Evolutionary conservation across 768 basidiomycete species (phyloP).

Genomic region (Tulasnella sp.): DNA sequence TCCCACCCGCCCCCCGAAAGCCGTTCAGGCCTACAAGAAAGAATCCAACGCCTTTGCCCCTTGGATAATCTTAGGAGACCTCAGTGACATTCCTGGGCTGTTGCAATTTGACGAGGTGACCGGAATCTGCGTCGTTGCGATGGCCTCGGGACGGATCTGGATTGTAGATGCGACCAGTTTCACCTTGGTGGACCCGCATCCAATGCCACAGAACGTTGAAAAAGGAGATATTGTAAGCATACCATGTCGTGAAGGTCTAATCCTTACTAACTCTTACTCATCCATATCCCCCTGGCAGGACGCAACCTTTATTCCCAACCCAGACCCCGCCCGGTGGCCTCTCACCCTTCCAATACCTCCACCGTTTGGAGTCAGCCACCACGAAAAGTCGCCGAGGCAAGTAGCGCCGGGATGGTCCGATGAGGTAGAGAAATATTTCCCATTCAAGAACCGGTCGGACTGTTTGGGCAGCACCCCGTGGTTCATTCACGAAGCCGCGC

Average conservation of each 20-base stretch:
- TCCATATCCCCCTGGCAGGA: not conserved
- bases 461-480: too few relatives aligned
- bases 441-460: not conserved
- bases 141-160: not conserved
- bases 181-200: not conserved
- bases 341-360: not conserved
- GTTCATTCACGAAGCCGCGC: too few relatives aligned
- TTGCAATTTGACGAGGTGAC: not conserved
- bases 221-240: not conserved
- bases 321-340: not conserved
- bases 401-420: not conserved
- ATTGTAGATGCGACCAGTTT: not conserved
- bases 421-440: not conserved
- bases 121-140: not conserved
- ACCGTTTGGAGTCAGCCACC: not conserved
- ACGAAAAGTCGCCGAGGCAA: not conserved
- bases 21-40: not conserved
- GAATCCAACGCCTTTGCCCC: not conserved
- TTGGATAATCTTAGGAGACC: not conserved
- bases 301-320: not conserved
- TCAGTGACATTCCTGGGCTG: not conserved
- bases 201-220: not conserved
- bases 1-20: not conserved
- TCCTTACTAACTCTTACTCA: not conserved
- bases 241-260: not conserved